These are phyloP conservation scores for Tylopilus subfusipes DNA, from an alignment of 768 basidiomycete species.

Conservation along the genomic window DNA sequence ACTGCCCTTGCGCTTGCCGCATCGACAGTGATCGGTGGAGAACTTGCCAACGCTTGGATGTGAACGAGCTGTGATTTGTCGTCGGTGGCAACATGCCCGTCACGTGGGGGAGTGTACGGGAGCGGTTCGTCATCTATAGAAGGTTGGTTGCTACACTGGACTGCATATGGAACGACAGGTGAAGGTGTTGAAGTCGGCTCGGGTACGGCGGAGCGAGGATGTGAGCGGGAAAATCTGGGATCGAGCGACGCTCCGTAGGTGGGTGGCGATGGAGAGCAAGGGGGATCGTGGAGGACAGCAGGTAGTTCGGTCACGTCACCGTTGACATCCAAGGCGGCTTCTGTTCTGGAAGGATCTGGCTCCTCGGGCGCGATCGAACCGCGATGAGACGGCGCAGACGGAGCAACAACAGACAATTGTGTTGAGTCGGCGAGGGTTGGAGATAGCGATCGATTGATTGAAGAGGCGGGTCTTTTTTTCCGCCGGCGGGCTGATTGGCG, in stretches of 20 bases:
- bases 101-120: constrained; percentile 32
- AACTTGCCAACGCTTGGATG: constrained; percentile 49
- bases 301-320: constrained; percentile 1
- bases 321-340: not conserved
- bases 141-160: constrained; percentile 5
- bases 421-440: constrained; percentile 14
- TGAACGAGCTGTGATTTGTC: constrained; percentile 58
- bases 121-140: constrained; percentile 17
- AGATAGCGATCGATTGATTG: constrained; percentile 17
- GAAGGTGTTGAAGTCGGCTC: constrained; percentile 10
- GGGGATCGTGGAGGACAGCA: constrained; percentile 7
- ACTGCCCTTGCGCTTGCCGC: constrained; percentile 12
- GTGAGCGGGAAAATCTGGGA: constrained; percentile 5
- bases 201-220: constrained; percentile 3
- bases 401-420: constrained; percentile 1
- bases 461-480: constrained; percentile 25
- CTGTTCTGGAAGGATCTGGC: constrained; percentile 5
- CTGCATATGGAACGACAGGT: constrained; percentile 5
- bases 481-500: constrained; percentile 60
- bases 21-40: constrained; percentile 38
- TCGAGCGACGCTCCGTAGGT: constrained; percentile 42
- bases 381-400: constrained; percentile 23
- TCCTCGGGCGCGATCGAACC: constrained; percentile 25
- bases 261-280: constrained; percentile 35
- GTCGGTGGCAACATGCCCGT: constrained; percentile 64